Evolutionary conservation across 2,329 filamentous ascomycete genomes (phyloP).

Genomic region (Cladosporium phlei): DNA sequence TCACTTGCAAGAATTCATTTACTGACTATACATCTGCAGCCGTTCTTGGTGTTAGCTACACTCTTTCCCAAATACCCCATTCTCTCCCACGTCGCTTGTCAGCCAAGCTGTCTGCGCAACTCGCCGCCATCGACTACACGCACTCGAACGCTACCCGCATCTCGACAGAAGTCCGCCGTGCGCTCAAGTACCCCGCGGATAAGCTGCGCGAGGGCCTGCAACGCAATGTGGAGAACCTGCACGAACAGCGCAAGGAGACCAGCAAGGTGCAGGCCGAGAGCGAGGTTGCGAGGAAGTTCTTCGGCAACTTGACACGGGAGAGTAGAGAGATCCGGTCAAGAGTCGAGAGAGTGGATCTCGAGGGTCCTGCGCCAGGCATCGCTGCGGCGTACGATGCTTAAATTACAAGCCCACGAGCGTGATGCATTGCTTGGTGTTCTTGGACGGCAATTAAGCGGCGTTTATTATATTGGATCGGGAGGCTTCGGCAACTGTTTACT

Average conservation of each 20-base stretch:
- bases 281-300: constrained; percentile 84
- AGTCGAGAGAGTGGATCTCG: constrained; percentile 50
- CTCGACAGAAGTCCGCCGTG: constrained; percentile 77
- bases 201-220: constrained; percentile 80
- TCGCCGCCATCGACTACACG: constrained; percentile 82
- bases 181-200: constrained; percentile 80
- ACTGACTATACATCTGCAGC: constrained; percentile 49
- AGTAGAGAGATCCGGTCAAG: constrained; percentile 45
- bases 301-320: constrained; percentile 73
- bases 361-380: constrained; percentile 45
- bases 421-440: neutral
- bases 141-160: constrained; percentile 84
- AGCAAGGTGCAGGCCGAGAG: constrained; percentile 76
- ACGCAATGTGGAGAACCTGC: constrained; percentile 76
- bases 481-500: neutral
- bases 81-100: constrained; percentile 83
- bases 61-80: constrained; percentile 80
- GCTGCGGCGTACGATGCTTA: constrained; percentile 30
- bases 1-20: constrained; percentile 5
- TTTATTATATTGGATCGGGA: neutral
- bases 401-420: neutral
- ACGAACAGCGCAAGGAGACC: constrained; percentile 74
- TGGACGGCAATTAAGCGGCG: neutral
- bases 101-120: constrained; percentile 75
- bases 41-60: constrained; percentile 69